Percentiles rank a stretch among this genome's conserved stretches.
These are phyloP conservation scores for Paecilomyces sp. DNA, from an alignment of 2,329 filamentous ascomycete genomes.

Conservation along the genomic window DNA sequence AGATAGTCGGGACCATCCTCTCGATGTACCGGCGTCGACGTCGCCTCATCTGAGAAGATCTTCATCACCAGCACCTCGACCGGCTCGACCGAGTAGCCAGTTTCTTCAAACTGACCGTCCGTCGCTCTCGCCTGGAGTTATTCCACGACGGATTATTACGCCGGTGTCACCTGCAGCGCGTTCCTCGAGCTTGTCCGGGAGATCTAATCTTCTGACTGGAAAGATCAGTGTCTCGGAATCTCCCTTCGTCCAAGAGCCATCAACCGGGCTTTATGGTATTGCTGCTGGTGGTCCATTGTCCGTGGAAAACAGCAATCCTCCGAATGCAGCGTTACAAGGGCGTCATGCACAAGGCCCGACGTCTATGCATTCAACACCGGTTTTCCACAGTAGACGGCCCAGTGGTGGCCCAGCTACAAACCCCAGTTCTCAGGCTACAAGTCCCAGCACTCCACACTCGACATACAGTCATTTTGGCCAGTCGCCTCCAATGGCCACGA, in stretches of 20 bases:
- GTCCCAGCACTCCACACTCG: conserved; percentile 27
- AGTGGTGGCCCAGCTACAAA: conserved; percentile 24
- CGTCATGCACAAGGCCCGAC: conserved; percentile 2
- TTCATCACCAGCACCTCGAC: conserved; percentile 17
- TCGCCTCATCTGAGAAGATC: conserved; percentile 18
- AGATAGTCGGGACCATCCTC: conserved; percentile 14
- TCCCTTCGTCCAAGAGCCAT: conserved; percentile 26
- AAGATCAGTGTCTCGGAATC: conserved; percentile 27
- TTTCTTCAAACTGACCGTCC: conserved; percentile 15
- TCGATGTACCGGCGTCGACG: conserved; percentile 13
- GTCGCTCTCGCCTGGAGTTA: conserved; percentile 24
- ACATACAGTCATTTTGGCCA: conserved; percentile 23
- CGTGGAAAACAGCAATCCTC: conserved; percentile 9
- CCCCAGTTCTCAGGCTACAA: conserved; percentile 27
- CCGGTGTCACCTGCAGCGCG: conserved; percentile 31
- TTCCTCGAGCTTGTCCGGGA: conserved; percentile 19
- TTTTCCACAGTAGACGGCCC: conserved; percentile 22
- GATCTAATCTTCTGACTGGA: conserved; percentile 15
- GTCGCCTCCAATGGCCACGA: conserved; percentile 20
- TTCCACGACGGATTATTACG: conserved; percentile 23
- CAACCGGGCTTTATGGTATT: conserved; percentile 19
- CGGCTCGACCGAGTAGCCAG: conserved; percentile 6
- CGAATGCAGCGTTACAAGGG: conserved; percentile 14
- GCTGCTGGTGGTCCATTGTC: conserved; percentile 18
- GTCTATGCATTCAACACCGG: conserved; percentile 26